Evolutionary conservation across 169 alveolate genomes (phyloP), one percentile per base, ranked within the genome.

Genomic region (Plasmodium vivax): DNA sequence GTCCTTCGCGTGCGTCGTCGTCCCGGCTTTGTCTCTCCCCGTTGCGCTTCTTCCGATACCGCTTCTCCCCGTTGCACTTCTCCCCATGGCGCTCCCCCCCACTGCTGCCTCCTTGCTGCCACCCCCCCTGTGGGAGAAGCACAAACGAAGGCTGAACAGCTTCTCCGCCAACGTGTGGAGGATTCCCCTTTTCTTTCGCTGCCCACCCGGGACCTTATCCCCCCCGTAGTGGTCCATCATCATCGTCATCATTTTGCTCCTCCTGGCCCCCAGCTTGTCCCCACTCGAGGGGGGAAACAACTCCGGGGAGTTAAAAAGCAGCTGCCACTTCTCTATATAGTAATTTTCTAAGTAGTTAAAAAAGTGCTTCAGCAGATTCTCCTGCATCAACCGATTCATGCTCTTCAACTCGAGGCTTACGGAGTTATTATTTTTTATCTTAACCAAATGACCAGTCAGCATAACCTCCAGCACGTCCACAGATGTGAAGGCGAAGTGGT

Each of bases 361-460:
- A 90, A 90, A 90, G 58, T 80, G 94, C 72, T 90, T 79, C 19
- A 90, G 19, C 36, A 90, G 47, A 80, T 81, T 79, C 47, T 90
- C 90, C 72, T 90, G 94, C 72, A 90, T 68, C 32, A 88, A 80
- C 34, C 47, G 62, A 14, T 90, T 41, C 90, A 90, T 80, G 72
- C 82, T 90, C 14, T 16, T 45, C 82, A 90, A 47, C 54, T 90
- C 94, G 27, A 90, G 36, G 23, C 72, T 80, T 12, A 90, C 45
- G 2, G 83, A 77, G n/a, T 90, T 36, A 47, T 90, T 90, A 90
- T 90, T 90, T 90, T 90, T 90, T 23, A 90, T 87, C 47, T 90
- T 90, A 19, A 90, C 51, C 82, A 90, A 90, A 90, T 90, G 94
- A 0, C 94, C 94, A 14, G 94, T 90, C 36, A 90, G 30, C 94